A percentile compares a stretch with the other conserved stretches of the same genome.
phyloP scores from a whole-genome alignment of 345 rosid genomes.

The Cardamine resedifolia region DNA sequence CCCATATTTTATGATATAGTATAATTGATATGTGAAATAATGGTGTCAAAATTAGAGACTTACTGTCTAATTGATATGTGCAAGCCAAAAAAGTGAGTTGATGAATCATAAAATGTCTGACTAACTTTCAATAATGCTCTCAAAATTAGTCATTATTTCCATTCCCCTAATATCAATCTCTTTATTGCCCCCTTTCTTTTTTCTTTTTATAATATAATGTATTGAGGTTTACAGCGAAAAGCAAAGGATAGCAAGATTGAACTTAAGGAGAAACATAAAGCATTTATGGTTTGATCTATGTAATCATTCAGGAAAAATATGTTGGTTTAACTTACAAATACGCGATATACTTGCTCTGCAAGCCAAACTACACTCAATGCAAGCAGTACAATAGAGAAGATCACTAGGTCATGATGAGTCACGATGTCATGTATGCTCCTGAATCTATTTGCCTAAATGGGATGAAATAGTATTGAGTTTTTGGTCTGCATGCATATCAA shows the following conservation, averaged over 20 bases:
- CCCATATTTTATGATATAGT: too few species aligned
- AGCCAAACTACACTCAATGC: constrained; percentile 80
- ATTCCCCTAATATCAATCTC: not conserved
- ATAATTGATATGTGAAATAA: too few species aligned
- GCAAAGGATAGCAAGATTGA: constrained; percentile 83
- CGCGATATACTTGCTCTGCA: constrained; percentile 25
- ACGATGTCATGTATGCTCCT: constrained; percentile 10
- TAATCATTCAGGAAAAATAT: constrained; percentile 6
- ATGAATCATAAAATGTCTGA: not conserved
- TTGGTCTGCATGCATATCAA: too few species aligned
- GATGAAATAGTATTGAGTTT: too few species aligned
- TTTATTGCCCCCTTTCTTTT: too few species aligned
- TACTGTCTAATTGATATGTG: too few species aligned
- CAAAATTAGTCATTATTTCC: not conserved
- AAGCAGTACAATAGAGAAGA: constrained; percentile 90
- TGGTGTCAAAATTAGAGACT: too few species aligned
- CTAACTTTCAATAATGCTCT: not conserved
- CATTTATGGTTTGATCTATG: constrained; percentile 58
- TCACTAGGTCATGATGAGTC: constrained; percentile 55
- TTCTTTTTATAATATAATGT: too few species aligned
- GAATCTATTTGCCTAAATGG: too few species aligned
- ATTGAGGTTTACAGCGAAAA: constrained; percentile 55
- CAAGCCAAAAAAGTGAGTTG: constrained; percentile 65
- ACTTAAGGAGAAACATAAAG: constrained; percentile 81
- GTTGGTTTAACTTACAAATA: not conserved